Base-by-base conservation (phyloP, 1,139 yeast genomes). In the Candida anutae region DNA sequence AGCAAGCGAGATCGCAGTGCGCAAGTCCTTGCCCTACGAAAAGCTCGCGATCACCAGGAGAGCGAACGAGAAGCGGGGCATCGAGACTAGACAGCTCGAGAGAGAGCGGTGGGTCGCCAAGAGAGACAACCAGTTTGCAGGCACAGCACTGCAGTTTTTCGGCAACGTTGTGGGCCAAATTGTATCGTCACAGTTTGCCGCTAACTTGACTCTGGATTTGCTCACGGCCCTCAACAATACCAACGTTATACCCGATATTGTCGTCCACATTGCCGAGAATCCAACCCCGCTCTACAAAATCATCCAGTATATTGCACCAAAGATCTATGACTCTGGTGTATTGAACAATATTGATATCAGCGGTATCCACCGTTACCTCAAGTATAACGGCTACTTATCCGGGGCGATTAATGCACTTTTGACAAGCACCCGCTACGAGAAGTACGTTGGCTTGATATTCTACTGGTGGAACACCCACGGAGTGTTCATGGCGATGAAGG, bases 381-480 rank as follows among this genome's bases (percentile, higher is more conserved):
- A 61, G 37, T 46, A 50, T 27, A 27, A 37, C 4, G 43, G 45
- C 3, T 11, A 36, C 1, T 37, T 63, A 28, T 37, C 55, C 13
- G 40, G 53, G 27, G 41, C 39, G 1, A 35, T 55, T 5, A 55
- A 63, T 35, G 25, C 15, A 5, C 28, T 46, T 5, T 48, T 65
- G 26, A 51, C 62, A 13, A 38, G 48, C 31, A 55, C 58, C 2
- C 40, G 30, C 5, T 55, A 54, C 42, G 48, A 55, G 10, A 67
- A 68, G 3, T 48, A 53, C 5, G 22, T 62, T 17, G 70, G 59
- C 3, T 37, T 35, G 31, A 32, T 64, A 5, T 51, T 64, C 32
- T 40, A 55, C 28, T 48, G 50, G 28, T 42, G 59, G 51, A 64
- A 64, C 28, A 39, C 43, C 23, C 30, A 35, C 11, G 71, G 70